phyloP scores from a whole-genome alignment of 192 early-diverging fungal species.

The Entomortierella lignicola region DNA sequence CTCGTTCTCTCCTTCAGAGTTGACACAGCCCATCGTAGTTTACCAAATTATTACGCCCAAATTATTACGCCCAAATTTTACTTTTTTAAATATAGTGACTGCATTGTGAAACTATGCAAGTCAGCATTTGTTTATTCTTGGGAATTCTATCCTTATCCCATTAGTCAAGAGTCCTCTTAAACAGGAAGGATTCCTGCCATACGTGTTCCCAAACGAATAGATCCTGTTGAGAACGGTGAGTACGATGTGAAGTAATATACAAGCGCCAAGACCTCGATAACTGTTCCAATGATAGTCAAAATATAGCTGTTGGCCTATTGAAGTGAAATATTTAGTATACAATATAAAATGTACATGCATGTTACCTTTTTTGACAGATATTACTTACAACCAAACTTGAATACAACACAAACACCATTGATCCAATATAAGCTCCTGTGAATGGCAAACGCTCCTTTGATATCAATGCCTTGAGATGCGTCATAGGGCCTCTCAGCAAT shows the following conservation, averaged over 20 bases:
- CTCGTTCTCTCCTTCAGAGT: slow-evolving; percentile 61
- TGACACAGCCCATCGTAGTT: slow-evolving; percentile 79
- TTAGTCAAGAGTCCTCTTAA: neutral
- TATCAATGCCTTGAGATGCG: slow-evolving; percentile 84
- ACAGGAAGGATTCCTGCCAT: slow-evolving; percentile 51
- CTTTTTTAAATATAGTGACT: too few relatives aligned
- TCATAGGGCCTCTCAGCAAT: slow-evolving; percentile 81
- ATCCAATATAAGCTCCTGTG: slow-evolving; percentile 81
- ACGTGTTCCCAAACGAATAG: slow-evolving; percentile 45
- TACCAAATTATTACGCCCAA: too few relatives aligned
- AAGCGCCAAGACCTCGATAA: slow-evolving; percentile 84
- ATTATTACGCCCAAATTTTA: too few relatives aligned
- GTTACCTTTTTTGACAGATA: neutral
- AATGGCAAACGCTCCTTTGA: slow-evolving; percentile 85
- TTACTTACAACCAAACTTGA: slow-evolving; percentile 81
- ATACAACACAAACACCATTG: slow-evolving; percentile 88
- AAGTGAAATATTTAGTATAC: neutral
- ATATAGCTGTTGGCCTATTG: slow-evolving; percentile 70
- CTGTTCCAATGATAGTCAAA: slow-evolving; percentile 80
- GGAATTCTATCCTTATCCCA: neutral
- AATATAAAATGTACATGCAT: too few relatives aligned
- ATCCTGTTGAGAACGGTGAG: slow-evolving; percentile 41
- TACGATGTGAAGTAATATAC: slow-evolving; percentile 74
- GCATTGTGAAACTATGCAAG: neutral
- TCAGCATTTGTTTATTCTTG: neutral